Conservation (phyloP, 1,139 yeast genomes). For the Arxiozyma heterogenica region DNA sequence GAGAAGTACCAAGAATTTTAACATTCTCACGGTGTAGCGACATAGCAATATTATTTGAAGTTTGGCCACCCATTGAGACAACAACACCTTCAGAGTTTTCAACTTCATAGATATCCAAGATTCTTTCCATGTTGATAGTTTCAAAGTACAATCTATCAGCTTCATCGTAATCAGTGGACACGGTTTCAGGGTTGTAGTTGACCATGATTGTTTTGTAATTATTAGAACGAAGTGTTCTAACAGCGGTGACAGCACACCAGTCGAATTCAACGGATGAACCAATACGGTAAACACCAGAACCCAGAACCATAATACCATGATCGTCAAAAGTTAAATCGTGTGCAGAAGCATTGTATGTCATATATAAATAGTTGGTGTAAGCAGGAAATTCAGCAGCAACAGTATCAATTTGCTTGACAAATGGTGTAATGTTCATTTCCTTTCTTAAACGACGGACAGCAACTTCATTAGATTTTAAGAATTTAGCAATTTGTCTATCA, state of each 20-base stretch:
- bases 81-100: slow-evolving; percentile 90
- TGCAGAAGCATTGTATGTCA: slow-evolving; percentile 89
- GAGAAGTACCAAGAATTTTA: slow-evolving; percentile 92
- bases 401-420: slow-evolving; percentile 95
- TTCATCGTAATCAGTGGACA: slow-evolving; percentile 95
- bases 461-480: slow-evolving; percentile 82
- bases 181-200: slow-evolving; percentile 97
- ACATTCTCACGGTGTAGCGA: slow-evolving; percentile 91
- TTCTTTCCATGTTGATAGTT: slow-evolving; percentile 90
- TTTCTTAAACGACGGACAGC: slow-evolving; percentile 87
- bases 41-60: slow-evolving; percentile 92
- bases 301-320: slow-evolving; percentile 81
- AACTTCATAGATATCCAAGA: slow-evolving; percentile 87
- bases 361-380: slow-evolving; percentile 84
- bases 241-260: slow-evolving; percentile 95
- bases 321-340: slow-evolving; percentile 80
- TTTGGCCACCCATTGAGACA: slow-evolving; percentile 98
- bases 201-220: slow-evolving; percentile 92
- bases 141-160: slow-evolving; percentile 96
- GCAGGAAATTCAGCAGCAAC: slow-evolving; percentile 99
- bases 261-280: slow-evolving; percentile 93
- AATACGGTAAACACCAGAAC: slow-evolving; percentile 90
- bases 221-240: slow-evolving; percentile 82
- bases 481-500: slow-evolving; percentile 92
- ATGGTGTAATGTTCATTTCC: slow-evolving; percentile 82